These are phyloP conservation scores for Lasiosphaeria hispida DNA, from an alignment of 495 filamentous ascomycete genomes.

Conservation along the genomic window DNA sequence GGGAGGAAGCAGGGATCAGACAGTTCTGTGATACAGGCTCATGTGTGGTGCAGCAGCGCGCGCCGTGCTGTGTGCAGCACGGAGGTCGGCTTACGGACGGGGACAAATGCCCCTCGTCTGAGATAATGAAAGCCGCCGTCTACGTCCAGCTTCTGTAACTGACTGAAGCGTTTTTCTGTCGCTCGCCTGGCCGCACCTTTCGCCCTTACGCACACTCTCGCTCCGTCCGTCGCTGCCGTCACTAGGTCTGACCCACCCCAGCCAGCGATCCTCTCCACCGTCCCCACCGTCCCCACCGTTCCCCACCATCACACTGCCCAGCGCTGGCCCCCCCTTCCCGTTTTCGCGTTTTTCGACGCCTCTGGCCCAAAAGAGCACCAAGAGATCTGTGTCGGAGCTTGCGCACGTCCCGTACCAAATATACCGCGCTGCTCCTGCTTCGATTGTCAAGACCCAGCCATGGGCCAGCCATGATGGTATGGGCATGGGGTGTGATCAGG, in stretches of 20 bases:
- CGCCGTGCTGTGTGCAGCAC: neutral
- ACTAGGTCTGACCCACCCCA: neutral
- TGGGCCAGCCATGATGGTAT: neutral
- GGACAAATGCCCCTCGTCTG: constrained; percentile 1
- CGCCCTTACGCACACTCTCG: neutral
- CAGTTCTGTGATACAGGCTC: constrained; percentile 13
- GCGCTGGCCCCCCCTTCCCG: too few species aligned
- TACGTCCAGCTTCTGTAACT: too few species aligned
- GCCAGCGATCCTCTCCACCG: constrained; percentile 5
- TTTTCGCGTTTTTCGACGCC: neutral
- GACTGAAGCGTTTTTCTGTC: neutral
- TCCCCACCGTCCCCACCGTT: neutral
- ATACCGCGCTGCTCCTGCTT: neutral
- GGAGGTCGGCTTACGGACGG: neutral
- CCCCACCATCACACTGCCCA: too few species aligned
- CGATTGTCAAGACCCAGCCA: neutral
- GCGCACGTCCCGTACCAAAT: constrained; percentile 9
- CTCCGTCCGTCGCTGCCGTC: constrained; percentile 1
- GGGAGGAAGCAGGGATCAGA: constrained; percentile 10
- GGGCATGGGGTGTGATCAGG: constrained; percentile 5
- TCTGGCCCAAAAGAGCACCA: neutral
- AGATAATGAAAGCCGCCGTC: neutral
- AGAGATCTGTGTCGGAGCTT: neutral
- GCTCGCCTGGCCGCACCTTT: neutral
- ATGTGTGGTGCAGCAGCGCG: constrained; percentile 1